Evolutionary conservation across 163 green algal species (phyloP), one percentile per base, ranked within the genome.

Genomic region (Chloroidium sp.): DNA sequence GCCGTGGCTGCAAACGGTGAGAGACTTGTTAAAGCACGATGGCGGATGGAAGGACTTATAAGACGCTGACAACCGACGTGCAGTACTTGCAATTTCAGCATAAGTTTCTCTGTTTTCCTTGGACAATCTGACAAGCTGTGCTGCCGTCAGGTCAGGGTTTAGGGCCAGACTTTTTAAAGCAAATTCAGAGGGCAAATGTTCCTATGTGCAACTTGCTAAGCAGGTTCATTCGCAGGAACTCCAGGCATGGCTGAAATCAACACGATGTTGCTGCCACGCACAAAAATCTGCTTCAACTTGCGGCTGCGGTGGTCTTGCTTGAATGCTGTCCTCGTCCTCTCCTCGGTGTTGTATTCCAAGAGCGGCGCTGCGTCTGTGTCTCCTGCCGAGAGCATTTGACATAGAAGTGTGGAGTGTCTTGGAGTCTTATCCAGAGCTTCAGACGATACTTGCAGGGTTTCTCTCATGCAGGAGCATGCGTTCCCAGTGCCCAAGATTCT

Each of bases 181-280:
- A 36, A 36, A 36, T 36, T 36, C 36, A 36, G 36, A 36, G 36
- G 36, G 36, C 36, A 36, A 36, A 36, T 36, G 36, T 36, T 36
- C 36, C 36, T 36, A 36, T 36, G 36, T 36, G 36, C 36, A 36
- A 36, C 36, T 36, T 36, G 36, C 36, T 36, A 36, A 36, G 74
- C 74, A 1, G 72, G 12, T 36, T 36, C 36, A 36, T 36, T 36
- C 36, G 36, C 36, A 36, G 36, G 36, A 36, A 36, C 36, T 36
- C 36, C 36, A 36, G 36, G 36, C 36, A 36, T 36, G 36, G 36
- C 36, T 36, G 36, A 36, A 36, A 95, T 81, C 0, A 89, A 62
- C 69, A 95, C 91, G 0, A 95, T 82, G 62, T 86, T 91, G 81
- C 92, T 89, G 0, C 91, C 92, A 10, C 87, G 88, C 13, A 95